phyloP scores from a whole-genome alignment of 768 basidiomycete genomes.

The Naganishia vishniacii region DNA sequence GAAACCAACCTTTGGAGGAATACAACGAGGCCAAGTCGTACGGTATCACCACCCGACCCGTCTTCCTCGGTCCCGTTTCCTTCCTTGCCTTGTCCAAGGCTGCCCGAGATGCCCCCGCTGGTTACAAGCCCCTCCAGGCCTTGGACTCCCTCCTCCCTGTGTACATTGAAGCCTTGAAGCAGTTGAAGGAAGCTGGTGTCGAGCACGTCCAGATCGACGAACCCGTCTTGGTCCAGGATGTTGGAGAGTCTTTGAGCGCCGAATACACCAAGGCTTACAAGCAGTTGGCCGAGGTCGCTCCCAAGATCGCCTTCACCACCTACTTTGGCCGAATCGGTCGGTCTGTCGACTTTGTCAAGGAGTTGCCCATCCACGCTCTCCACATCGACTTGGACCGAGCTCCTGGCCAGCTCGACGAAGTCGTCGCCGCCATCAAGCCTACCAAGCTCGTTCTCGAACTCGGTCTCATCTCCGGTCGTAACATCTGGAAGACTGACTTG shows the following conservation, averaged over 20 bases:
- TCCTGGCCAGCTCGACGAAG: constrained; percentile 76
- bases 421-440: constrained; percentile 73
- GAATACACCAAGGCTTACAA: constrained; percentile 75
- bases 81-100: constrained; percentile 92
- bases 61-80: constrained; percentile 89
- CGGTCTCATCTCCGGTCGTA: constrained; percentile 93
- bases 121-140: constrained; percentile 85
- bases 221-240: constrained; percentile 89
- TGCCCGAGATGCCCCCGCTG: constrained; percentile 69
- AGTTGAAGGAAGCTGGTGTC: constrained; percentile 87
- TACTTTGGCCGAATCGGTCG: constrained; percentile 95
- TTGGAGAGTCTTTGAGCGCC: constrained; percentile 66
- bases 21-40: constrained; percentile 88
- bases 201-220: constrained; percentile 96
- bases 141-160: constrained; percentile 82
- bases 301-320: constrained; percentile 88
- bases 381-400: constrained; percentile 97
- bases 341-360: constrained; percentile 78
- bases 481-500: constrained; percentile 99
- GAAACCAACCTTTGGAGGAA: constrained; percentile 91
- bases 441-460: constrained; percentile 79
- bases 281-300: constrained; percentile 71
- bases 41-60: constrained; percentile 87
- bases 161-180: constrained; percentile 80
- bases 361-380: constrained; percentile 86